Base-by-base conservation (phyloP, 805 yeast species). In the Ogataea minuta region DNA sequence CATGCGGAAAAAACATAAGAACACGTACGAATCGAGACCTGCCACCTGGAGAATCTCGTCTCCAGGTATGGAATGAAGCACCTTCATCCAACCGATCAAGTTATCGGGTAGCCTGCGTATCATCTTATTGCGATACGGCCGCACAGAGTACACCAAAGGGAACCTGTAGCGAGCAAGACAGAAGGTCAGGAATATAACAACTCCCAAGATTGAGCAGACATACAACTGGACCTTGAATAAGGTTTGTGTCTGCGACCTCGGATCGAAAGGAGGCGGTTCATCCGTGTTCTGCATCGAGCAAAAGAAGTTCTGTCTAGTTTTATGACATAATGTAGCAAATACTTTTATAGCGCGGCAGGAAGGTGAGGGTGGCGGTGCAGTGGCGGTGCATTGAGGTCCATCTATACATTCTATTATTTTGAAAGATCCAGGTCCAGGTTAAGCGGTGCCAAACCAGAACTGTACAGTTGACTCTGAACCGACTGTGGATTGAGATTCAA, bases 21-120 rank as follows among this genome's bases (percentile, higher is more conserved):
- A 76, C 30, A 77, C 82, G 49, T 72, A 74, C 1, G 81, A 76
- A 54, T 77, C 82, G 16, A 77, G 56, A 0, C 82, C 82, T 4
- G 81, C 79, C 31, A 75, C 71, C 29, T 75, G 74, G 33, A 78
- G 54, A 4, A 78, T 64, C 50, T 77, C 79, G 14, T 70, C 71
- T 45, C 75, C 78, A 26, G 63, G 62, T 12, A 77, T 70, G 9
- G 60, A 53, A 48, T 64, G 65, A 11, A 78, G 60, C 3, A 72
- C 67, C 1, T 67, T 67, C 3, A 77, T 64, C 83, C 83, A 78
- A 2, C 79, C 75, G 36, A 77, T 67, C 28, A 74, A 53, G 17
- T 71, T 60, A 33, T 60, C 57, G 3, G 83, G 81, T 13, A 77
- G 60, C 23, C 62, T 62, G 41, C 66, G 67, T 23, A 74, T 60